A percentile compares a stretch with the other conserved stretches of the same genome.
These are phyloP conservation scores for Eruca vesicaria DNA, from an alignment of 441 rosid genomes.

Conservation along the genomic window DNA sequence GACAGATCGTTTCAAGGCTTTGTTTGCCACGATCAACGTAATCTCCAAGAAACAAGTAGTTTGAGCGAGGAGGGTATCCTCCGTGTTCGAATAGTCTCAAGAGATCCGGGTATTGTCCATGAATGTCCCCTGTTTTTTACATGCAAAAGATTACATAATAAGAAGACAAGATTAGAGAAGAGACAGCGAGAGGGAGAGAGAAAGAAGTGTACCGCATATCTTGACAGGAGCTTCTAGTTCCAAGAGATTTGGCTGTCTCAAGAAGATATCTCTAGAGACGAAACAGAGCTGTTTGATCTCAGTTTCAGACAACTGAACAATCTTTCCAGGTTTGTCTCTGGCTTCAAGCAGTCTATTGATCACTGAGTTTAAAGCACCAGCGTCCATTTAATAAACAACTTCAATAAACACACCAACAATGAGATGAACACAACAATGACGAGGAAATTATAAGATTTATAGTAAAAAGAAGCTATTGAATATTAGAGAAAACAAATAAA, in stretches of 20 bases:
- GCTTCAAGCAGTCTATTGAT: conserved; percentile 65
- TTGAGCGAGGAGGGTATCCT: conserved; percentile 60
- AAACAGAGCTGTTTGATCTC: conserved; percentile 62
- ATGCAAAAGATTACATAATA: conserved; percentile 3
- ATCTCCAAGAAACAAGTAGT: conserved; percentile 66
- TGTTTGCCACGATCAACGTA: conserved; percentile 69
- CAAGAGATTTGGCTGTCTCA: conserved; percentile 57
- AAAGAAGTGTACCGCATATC: conserved; percentile 50
- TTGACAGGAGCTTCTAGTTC: conserved; percentile 67
- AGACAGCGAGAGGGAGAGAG: background rate
- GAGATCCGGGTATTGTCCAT: conserved; percentile 66
- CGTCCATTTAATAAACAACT: conserved; percentile 44
- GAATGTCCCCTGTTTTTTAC: conserved; percentile 55
- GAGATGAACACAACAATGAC: conserved; percentile 10
- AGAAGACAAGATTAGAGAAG: conserved; percentile 10
- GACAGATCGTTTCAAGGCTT: conserved; percentile 64
- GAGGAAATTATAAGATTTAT: conserved; percentile 19
- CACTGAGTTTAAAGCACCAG: conserved; percentile 45
- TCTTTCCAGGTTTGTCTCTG: conserved; percentile 60
- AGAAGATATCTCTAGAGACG: conserved; percentile 51
- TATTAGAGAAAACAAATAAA: conserved; percentile 1
- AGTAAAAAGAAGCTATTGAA: background rate
- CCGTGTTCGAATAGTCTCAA: conserved; percentile 58
- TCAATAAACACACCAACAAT: conserved; percentile 16
- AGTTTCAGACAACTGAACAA: conserved; percentile 50